These are phyloP conservation scores for Chaetomium cochliodes DNA, from an alignment of 495 filamentous ascomycete genomes.

Conservation along the genomic window DNA sequence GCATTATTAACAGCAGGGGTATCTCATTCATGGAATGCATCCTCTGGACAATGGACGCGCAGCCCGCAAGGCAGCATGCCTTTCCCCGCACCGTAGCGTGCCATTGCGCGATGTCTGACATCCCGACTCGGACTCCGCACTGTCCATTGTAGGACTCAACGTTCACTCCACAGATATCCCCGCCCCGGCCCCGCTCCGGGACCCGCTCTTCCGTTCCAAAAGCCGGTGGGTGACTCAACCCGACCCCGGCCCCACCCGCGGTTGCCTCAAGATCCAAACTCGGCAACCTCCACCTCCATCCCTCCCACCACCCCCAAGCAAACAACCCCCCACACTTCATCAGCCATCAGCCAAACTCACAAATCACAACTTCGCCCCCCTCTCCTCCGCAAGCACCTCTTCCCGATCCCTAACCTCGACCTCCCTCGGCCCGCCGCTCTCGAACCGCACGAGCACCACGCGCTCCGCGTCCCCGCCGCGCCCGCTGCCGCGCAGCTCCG, in stretches of 20 bases:
- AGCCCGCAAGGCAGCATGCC: background rate
- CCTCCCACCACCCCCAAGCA: background rate
- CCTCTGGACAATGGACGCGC: background rate
- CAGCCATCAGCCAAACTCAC: too few relatives aligned
- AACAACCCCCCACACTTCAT: too few relatives aligned
- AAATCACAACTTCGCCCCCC: background rate
- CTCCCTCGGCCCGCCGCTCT: slow-evolving; percentile 46
- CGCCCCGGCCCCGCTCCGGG: too few relatives aligned
- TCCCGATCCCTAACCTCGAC: slow-evolving; percentile 32
- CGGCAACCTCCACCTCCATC: background rate
- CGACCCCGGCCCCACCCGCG: background rate
- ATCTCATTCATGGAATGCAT: background rate
- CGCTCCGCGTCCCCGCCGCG: slow-evolving; percentile 69
- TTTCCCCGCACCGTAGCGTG: background rate
- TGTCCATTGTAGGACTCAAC: too few relatives aligned
- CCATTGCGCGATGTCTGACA: background rate
- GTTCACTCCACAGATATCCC: background rate
- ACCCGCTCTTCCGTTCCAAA: background rate
- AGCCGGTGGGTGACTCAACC: background rate
- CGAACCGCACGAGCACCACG: slow-evolving; percentile 68
- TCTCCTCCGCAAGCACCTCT: slow-evolving; percentile 24
- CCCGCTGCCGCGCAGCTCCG: slow-evolving; percentile 61
- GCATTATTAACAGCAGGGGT: background rate
- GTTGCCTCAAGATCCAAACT: background rate
- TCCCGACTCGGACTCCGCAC: background rate